Evolutionary conservation across 352 stramenopile species (phyloP).

Genomic region (Pythium coloratum): DNA sequence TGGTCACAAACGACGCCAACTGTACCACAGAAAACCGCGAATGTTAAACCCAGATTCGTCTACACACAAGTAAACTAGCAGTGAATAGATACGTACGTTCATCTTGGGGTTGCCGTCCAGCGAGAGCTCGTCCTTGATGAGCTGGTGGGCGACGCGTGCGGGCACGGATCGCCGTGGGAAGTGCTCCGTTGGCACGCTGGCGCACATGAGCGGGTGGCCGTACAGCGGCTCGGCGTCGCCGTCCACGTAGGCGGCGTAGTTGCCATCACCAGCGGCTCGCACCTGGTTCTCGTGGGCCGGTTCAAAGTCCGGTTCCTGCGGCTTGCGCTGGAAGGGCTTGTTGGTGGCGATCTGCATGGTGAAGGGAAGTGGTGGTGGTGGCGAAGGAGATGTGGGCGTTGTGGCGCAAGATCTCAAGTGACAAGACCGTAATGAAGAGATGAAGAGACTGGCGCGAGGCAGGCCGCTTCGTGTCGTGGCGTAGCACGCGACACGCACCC

Average conservation of each 20-base stretch:
- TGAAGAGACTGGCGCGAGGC: too few species aligned
- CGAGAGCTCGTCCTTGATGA: constrained; percentile 89
- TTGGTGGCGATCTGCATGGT: constrained; percentile 22
- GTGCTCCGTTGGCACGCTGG: constrained; percentile 52
- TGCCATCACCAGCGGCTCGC: constrained; percentile 11
- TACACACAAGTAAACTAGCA: neutral
- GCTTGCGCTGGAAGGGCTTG: constrained; percentile 8
- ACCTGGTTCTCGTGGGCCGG: constrained; percentile 4
- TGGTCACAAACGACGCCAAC: constrained; percentile 91
- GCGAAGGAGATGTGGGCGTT: neutral
- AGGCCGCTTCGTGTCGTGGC: neutral
- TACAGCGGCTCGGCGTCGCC: constrained; percentile 68
- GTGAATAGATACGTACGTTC: constrained; percentile 50
- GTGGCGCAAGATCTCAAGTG: neutral
- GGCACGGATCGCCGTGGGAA: constrained; percentile 72
- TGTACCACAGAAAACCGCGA: constrained; percentile 9
- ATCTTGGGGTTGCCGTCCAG: constrained; percentile 90
- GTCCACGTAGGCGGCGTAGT: constrained; percentile 27
- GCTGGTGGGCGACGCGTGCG: constrained; percentile 79
- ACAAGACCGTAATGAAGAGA: neutral
- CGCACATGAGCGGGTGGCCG: constrained; percentile 81
- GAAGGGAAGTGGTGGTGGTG: neutral
- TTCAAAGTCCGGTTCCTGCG: constrained; percentile 15
- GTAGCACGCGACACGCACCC: neutral
- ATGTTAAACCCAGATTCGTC: neutral